phyloP scores from a whole-genome alignment of 1,139 yeast genomes.

The Spencermartinsiella ligniputridi region DNA sequence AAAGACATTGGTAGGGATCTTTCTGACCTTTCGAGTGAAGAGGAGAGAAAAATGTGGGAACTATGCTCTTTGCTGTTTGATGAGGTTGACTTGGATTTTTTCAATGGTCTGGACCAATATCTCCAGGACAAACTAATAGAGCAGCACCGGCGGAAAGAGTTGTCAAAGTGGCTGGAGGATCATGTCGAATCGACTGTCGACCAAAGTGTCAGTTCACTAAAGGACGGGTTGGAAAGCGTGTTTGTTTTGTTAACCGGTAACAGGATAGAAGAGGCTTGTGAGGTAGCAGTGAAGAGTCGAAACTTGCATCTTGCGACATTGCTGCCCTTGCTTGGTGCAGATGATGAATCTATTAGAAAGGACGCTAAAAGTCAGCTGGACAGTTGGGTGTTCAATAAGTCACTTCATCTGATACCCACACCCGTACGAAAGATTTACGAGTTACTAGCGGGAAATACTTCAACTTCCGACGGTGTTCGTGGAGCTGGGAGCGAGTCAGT shows the following conservation, averaged over 20 bases:
- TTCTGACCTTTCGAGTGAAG: not conserved
- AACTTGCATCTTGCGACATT: constrained; percentile 68
- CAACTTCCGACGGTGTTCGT: constrained; percentile 25
- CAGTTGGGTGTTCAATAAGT: constrained; percentile 54
- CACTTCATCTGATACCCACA: constrained; percentile 45
- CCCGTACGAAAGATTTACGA: constrained; percentile 56
- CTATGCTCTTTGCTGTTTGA: constrained; percentile 61
- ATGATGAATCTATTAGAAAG: constrained; percentile 44
- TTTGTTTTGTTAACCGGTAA: constrained; percentile 53
- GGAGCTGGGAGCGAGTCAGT: constrained; percentile 31
- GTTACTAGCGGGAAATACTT: constrained; percentile 53
- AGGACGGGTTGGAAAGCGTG: constrained; percentile 46
- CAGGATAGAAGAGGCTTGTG: constrained; percentile 58
- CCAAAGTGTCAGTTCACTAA: constrained; percentile 21
- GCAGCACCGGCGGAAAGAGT: constrained; percentile 41
- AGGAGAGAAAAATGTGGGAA: constrained; percentile 39
- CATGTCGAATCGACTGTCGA: constrained; percentile 41
- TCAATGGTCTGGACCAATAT: constrained; percentile 8
- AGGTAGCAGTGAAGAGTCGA: constrained; percentile 50
- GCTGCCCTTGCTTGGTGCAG: constrained; percentile 67
- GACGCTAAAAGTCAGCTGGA: constrained; percentile 47
- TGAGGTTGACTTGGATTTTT: constrained; percentile 28
- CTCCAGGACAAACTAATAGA: constrained; percentile 31
- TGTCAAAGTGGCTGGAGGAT: constrained; percentile 57
- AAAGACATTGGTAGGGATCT: not conserved